Base-by-base conservation (phyloP, 139 green algal species). In the Trebouxia sp. region DNA sequence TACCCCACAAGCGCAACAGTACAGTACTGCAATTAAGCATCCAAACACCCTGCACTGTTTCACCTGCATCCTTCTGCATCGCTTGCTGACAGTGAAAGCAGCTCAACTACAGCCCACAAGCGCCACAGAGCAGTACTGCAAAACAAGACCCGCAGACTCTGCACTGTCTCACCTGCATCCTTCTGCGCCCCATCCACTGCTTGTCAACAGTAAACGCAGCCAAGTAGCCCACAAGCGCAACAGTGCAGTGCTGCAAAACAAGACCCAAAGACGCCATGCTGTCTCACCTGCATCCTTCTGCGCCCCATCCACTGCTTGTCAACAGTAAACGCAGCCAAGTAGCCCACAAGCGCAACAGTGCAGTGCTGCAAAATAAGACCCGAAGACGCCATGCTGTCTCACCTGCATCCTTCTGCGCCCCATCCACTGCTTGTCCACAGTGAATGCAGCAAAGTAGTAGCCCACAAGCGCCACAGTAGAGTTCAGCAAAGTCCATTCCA, bases 401-500 rank as follows among this genome's bases (percentile, higher is more conserved):
- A 76, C 78, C 80, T 84, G 81, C 81, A 85, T 85, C 37, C 75
- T 66, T 6, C 62, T 47, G 15, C 89, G 79, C 6, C 89, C 89
- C 32, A 87, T 91, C 86, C 89, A 95, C 3, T 69, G 41, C 53
- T 85, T 85, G 84, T 96, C 92, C 15, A 94, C 74, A 17, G 89
- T 82, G 12, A 86, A 88, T 24, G 92, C 92, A 5, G 92, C 91
- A 24, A 76, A 80, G 70, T 91, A 96, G 85, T 95, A 93, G 65
- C 81, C 92, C 0, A 88, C 42, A 2, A 95, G 83, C 0, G 92
- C 86, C 5, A 96, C 84, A n/a, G 84, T 80, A n/a, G 72, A 88
- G 83, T 96, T 96, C 0, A 96, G 84, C 38, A 93, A 58, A 1
- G 87, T 95, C 88, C 86, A 96, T 53, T 92, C 80, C 65, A 90